A percentile compares a stretch with the other conserved stretches of the same genome.
These are phyloP conservation scores for Cornus suecica DNA, from an alignment of 148 eudicot species.

Conservation along the genomic window DNA sequence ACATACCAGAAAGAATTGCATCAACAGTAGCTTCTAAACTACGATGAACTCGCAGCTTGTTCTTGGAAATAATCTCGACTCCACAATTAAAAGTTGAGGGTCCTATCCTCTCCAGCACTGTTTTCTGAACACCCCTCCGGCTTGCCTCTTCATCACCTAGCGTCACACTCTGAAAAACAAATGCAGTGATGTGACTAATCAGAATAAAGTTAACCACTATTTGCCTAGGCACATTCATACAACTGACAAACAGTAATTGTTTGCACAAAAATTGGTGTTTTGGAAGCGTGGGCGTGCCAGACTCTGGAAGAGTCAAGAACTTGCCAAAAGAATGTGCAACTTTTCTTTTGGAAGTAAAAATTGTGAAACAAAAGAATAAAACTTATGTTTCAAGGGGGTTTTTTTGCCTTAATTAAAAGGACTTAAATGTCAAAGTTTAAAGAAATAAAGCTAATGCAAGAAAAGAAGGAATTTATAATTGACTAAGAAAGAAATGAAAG, in stretches of 20 bases:
- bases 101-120: slow-evolving; percentile 85
- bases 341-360: too few species aligned
- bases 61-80: slow-evolving; percentile 82
- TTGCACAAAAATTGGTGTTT: too few species aligned
- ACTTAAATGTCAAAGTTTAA: too few species aligned
- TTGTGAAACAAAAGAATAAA: too few species aligned
- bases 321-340: too few species aligned
- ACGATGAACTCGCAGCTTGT: slow-evolving; percentile 69
- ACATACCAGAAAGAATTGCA: slow-evolving; percentile 64
- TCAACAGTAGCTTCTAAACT: slow-evolving; percentile 78
- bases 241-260: neutral
- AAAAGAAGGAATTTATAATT: too few species aligned
- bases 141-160: slow-evolving; percentile 98
- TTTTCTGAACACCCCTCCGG: slow-evolving; percentile 90
- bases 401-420: too few species aligned
- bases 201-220: slow-evolving; percentile 1
- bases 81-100: slow-evolving; percentile 84
- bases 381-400: too few species aligned
- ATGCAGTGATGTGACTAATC: slow-evolving; percentile 11
- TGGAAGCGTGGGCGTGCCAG: too few species aligned
- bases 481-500: too few species aligned
- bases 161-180: slow-evolving; percentile 73
- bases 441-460: too few species aligned
- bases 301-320: too few species aligned
- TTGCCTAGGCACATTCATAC: neutral